phyloP scores from a whole-genome alignment of 2,329 filamentous ascomycete species.

The Aspergillus candidus region DNA sequence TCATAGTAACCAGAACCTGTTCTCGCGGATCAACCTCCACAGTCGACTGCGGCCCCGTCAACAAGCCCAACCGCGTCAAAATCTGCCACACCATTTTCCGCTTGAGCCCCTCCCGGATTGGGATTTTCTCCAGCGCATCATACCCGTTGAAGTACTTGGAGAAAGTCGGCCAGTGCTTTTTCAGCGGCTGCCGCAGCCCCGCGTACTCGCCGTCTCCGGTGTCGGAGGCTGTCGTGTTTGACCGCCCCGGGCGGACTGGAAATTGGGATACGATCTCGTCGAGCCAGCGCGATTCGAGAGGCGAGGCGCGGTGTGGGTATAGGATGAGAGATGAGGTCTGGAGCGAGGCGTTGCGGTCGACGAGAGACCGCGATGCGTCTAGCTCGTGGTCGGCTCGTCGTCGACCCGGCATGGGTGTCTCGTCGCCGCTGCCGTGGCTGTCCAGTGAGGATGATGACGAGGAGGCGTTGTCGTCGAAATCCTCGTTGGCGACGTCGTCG shows the following conservation, averaged over 20 bases:
- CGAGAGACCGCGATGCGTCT: constrained; percentile 27
- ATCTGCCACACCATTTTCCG: constrained; percentile 58
- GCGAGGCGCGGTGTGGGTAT: constrained; percentile 70
- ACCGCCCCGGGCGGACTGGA: constrained; percentile 20
- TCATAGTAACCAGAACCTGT: constrained; percentile 53
- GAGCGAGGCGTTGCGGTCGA: constrained; percentile 28
- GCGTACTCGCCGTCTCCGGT: constrained; percentile 19
- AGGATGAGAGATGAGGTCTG: constrained; percentile 62
- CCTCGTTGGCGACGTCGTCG: constrained; percentile 14
- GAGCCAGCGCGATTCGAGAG: constrained; percentile 68
- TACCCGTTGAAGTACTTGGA: constrained; percentile 83
- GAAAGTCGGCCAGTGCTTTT: constrained; percentile 65
- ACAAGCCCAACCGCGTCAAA: constrained; percentile 59
- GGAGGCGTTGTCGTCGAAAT: constrained; percentile 25
- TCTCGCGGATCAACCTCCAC: constrained; percentile 29
- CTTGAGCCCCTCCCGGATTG: constrained; percentile 79
- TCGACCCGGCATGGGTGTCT: constrained; percentile 31
- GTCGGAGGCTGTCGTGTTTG: constrained; percentile 6
- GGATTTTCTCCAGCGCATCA: constrained; percentile 77
- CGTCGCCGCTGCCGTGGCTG: constrained; percentile 34
- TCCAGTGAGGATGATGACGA: constrained; percentile 36
- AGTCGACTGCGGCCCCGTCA: constrained; percentile 42
- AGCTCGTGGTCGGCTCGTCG: constrained; percentile 21
- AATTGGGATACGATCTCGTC: constrained; percentile 41
- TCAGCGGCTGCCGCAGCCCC: constrained; percentile 35